Conservation (phyloP, 495 filamentous ascomycete species). For the Tuber borchii region DNA sequence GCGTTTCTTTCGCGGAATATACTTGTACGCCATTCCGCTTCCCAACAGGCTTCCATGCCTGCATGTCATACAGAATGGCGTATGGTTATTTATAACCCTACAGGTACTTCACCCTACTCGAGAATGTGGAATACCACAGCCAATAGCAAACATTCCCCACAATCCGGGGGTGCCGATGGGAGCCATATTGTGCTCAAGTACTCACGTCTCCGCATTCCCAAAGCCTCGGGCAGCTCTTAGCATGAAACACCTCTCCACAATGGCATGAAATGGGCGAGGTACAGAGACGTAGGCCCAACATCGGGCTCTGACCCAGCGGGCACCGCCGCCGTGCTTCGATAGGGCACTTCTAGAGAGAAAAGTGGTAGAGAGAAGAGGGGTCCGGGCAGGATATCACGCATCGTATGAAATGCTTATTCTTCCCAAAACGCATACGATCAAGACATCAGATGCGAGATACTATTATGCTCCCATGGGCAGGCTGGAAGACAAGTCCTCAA, state of each 20-base stretch:
- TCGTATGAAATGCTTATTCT: neutral
- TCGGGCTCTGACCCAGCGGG: neutral
- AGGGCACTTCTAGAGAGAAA: neutral
- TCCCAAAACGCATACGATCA: neutral
- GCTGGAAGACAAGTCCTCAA: neutral
- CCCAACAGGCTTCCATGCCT: neutral
- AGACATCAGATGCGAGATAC: neutral
- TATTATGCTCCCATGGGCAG: neutral
- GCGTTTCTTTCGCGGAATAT: neutral
- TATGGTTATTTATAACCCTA: neutral
- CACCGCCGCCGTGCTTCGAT: neutral
- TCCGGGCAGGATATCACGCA: neutral
- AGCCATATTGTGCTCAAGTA: neutral
- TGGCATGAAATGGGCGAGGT: neutral
- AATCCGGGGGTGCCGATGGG: neutral
- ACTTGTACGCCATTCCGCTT: neutral
- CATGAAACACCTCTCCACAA: neutral
- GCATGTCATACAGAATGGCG: neutral
- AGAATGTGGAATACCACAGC: neutral
- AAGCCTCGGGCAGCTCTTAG: neutral
- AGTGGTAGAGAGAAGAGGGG: neutral
- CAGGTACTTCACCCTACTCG: neutral
- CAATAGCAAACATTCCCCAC: neutral
- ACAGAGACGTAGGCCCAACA: neutral
- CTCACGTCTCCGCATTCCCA: neutral